phyloP scores from a whole-genome alignment of 148 eudicot genomes.

The Rhododendron kiyosumense region DNA sequence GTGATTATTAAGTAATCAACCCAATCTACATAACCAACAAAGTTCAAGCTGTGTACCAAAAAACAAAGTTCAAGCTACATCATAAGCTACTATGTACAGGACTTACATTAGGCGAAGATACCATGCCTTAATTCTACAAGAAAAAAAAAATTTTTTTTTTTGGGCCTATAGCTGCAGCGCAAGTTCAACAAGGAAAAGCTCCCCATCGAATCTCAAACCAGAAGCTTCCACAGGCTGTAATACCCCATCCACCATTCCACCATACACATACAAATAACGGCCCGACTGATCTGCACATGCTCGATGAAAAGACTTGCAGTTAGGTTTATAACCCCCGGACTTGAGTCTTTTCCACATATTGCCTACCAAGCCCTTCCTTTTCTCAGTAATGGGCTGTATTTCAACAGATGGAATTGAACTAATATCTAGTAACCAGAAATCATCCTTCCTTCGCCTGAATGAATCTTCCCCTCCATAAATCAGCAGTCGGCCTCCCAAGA shows the following conservation, averaged over 20 bases:
- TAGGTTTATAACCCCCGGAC: constrained; percentile 47
- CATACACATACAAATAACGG: constrained; percentile 60
- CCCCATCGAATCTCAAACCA: constrained; percentile 74
- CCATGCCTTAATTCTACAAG: background rate
- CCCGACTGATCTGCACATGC: constrained; percentile 84
- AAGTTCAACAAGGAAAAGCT: constrained; percentile 72
- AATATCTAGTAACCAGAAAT: constrained; percentile 83
- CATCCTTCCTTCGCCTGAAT: constrained; percentile 65
- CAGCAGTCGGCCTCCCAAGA: constrained; percentile 66
- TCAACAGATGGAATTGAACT: constrained; percentile 32
- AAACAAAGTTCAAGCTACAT: background rate
- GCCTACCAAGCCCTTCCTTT: constrained; percentile 17
- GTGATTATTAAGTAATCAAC: background rate
- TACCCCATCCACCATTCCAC: constrained; percentile 89
- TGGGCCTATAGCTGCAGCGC: constrained; percentile 17
- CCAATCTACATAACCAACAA: background rate
- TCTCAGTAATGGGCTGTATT: constrained; percentile 23
- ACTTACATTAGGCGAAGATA: background rate
- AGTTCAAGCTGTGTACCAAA: background rate
- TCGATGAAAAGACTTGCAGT: constrained; percentile 81
- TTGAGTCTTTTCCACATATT: constrained; percentile 71
- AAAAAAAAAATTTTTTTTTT: background rate
- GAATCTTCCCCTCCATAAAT: constrained; percentile 97
- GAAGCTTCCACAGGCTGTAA: constrained; percentile 51
- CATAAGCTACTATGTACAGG: constrained; percentile 18